Evolutionary conservation across 257 asterid species (phyloP), one percentile per base, ranked within the genome.

Genomic region (Cordia subcordata): DNA sequence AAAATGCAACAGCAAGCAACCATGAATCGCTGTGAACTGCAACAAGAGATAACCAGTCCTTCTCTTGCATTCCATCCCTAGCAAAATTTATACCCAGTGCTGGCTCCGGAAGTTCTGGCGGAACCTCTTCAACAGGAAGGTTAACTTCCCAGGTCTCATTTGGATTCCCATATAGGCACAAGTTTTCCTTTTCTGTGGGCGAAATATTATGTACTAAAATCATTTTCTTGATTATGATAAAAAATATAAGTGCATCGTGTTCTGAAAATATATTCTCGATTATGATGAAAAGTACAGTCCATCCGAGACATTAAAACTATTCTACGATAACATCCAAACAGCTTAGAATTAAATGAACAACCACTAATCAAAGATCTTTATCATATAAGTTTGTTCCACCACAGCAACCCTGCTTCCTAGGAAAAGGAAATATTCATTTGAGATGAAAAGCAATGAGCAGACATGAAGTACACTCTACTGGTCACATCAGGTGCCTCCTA

Each of bases 1-100:
- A 87, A 68, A 84, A 84, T 63, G 94, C 75, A 68, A 80, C 90
- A 65, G 94, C 72, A 52, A 68, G 68, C 60, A 61, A 4, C 66
- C 66, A 61, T 14, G 66, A 20, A 60, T 68, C 62, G 20, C 68
- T 33, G 35, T 33, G 71, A 1, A 66, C 40, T 13, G 38, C 60
- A 4, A 61, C 60, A 32, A 54, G 46, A 60, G 65, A 60, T 49
- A 47, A 16, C 65, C 65, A 60, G 6, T 60, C 65, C 16, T 60
- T 60, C 14, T 61, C 66, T 32, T 61, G 57, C 66, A 61, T 61
- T 14, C 66, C 57, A 61, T 61, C 66, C 40, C 66, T 61, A 11
- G 66, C 66, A 33, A 61, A 61, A 19, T 61, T 61, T 19, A 61
- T 61, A n/a, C 66, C 66, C 35, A 49, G 40, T 3, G 57, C 66